These are phyloP conservation scores for Aureobasidium zeae DNA, from an alignment of 2,329 filamentous ascomycete genomes.

Conservation along the genomic window DNA sequence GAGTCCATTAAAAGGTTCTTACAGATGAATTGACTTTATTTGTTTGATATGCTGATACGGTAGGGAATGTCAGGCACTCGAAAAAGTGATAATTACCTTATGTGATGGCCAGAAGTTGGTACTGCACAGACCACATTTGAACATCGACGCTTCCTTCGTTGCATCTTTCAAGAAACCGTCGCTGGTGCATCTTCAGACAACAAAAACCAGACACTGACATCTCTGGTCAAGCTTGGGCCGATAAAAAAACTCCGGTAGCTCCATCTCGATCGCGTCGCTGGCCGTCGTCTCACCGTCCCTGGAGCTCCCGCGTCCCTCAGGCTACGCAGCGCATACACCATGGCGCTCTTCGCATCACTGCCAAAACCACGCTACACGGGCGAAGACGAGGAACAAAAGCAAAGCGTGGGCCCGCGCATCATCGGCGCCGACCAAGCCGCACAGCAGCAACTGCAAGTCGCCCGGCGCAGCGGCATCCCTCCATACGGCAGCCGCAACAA, in stretches of 20 bases:
- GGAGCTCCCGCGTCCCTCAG: not conserved
- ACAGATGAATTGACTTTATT: too few relatives aligned
- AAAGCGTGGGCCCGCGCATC: slow-evolving; percentile 72
- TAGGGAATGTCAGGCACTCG: too few relatives aligned
- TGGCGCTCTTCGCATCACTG: slow-evolving; percentile 58
- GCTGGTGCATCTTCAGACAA: too few relatives aligned
- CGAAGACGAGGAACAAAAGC: slow-evolving; percentile 74
- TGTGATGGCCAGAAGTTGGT: too few relatives aligned
- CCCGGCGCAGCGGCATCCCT: slow-evolving; percentile 58
- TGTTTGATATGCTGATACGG: too few relatives aligned
- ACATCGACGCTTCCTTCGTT: not conserved
- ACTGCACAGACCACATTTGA: not conserved
- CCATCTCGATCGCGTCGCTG: too few relatives aligned
- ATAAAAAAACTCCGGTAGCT: too few relatives aligned
- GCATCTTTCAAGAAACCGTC: not conserved
- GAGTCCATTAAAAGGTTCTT: slow-evolving; percentile 11
- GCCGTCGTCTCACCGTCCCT: not conserved
- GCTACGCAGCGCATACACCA: slow-evolving; percentile 28
- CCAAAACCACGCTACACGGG: slow-evolving; percentile 87
- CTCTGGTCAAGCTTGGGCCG: too few relatives aligned
- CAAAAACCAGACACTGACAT: not conserved
- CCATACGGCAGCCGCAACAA: slow-evolving; percentile 76
- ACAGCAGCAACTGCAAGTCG: slow-evolving; percentile 71
- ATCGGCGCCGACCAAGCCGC: slow-evolving; percentile 71
- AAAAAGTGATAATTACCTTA: too few relatives aligned